Base-by-base conservation (phyloP, 768 basidiomycete species). In the Symmetrospora coprosmae region DNA sequence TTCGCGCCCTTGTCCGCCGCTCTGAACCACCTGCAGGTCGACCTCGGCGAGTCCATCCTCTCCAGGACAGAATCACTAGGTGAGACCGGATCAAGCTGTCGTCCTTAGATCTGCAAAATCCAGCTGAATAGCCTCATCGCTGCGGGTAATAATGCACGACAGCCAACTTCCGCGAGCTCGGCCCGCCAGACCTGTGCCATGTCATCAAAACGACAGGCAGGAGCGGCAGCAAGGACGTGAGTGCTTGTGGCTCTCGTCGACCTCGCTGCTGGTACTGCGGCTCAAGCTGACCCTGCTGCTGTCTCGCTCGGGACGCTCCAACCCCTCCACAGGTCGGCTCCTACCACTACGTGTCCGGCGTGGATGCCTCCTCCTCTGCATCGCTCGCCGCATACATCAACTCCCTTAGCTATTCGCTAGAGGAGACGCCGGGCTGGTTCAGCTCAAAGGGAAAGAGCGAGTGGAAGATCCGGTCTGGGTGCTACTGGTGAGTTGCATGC, bases 371-470 rank as follows among this genome's bases (percentile, higher is more conserved):
- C 17, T 94, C 92, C 5, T 96, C 91, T 19, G 94, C 94, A 2
- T 92, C 90, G 0, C 79, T 99, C 28, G 94, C 94, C 4, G 92
- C 94, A 11, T 99, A 99, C 74, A 86, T 97, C 73, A 97, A 99
- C 75, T 94, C 90, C 23, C 78, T 97, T n/a, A 92, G 88, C 5
- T 97, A 96, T 70, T 65, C 81, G 17, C 83, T 97, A 64, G 94
- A 96, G 69, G 90, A 91, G 65, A 82, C 78, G 56, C 80, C 82
- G 27, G 83, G 87, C 2, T 99, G 94, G 94, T 94, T 94, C 71
- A 83, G 33, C 87, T 86, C 69, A 79, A 82, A 4, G 14, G 50
- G 63, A 9, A 66, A 66, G 45, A 75, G 83, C 2, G 74, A 78
- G 6, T 97, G 88, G 87, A 92, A 90, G 72, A 87, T 99, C 21